Evolutionary conservation across 2,329 filamentous ascomycete genomes (phyloP).

Genomic region (Colletotrichum sp.): DNA sequence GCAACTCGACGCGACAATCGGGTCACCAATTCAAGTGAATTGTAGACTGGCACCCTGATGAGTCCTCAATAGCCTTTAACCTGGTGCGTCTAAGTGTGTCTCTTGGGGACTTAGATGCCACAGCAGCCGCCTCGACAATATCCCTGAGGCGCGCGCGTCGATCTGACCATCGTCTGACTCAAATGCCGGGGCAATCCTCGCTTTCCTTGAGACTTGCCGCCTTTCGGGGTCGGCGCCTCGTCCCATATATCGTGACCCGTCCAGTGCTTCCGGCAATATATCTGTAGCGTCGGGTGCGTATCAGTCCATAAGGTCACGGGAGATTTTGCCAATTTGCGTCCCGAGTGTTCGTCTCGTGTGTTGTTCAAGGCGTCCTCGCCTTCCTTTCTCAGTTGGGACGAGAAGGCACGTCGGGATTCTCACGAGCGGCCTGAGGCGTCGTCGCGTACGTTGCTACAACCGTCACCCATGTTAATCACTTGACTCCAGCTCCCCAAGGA

Average conservation of each 20-base stretch:
- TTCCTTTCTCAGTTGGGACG: background rate
- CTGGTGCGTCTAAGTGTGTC: background rate
- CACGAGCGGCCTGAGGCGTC: background rate
- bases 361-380: background rate
- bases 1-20: background rate
- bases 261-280: background rate
- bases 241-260: background rate
- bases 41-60: background rate
- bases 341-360: background rate
- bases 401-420: background rate
- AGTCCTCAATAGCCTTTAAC: background rate
- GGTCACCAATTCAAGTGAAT: background rate
- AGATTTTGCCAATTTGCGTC: background rate
- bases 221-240: background rate
- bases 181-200: background rate
- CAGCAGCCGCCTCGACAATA: background rate
- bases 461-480: background rate
- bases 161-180: background rate
- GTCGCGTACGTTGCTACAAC: constrained; percentile 6
- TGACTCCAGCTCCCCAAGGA: background rate
- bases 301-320: background rate
- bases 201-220: background rate
- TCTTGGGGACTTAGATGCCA: background rate
- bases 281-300: background rate
- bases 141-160: background rate